Evolutionary conservation across 352 stramenopile species (phyloP).

Genomic region (Pythium dissotocum): DNA sequence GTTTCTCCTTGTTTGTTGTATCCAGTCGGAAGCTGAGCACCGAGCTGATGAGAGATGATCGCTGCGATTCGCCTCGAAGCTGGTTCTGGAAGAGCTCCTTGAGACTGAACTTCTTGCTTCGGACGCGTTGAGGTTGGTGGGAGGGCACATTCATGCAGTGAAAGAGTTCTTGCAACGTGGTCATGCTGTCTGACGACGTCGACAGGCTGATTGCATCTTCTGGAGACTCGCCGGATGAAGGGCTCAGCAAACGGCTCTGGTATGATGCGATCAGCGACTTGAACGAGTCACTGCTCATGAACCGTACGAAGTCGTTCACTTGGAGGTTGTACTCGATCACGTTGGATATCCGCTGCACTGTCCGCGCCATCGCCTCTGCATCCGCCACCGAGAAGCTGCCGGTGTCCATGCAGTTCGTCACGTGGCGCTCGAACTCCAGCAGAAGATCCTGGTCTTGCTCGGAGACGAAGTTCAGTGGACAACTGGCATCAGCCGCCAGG

Average conservation of each 20-base stretch:
- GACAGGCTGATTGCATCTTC: conserved; percentile 31
- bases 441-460: conserved; percentile 60
- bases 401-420: conserved; percentile 56
- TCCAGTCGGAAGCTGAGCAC: conserved; percentile 71
- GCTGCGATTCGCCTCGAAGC: conserved; percentile 57
- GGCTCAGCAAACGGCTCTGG: conserved; percentile 72
- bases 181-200: conserved; percentile 75
- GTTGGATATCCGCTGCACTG: conserved; percentile 49
- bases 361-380: conserved; percentile 57
- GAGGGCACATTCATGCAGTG: conserved; percentile 88
- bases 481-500: conserved; percentile 47
- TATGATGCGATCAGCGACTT: conserved; percentile 76
- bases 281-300: conserved; percentile 83
- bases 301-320: conserved; percentile 87
- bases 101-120: conserved; percentile 69
- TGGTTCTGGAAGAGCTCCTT: conserved; percentile 67
- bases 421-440: conserved; percentile 56
- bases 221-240: conserved; percentile 32
- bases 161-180: conserved; percentile 83
- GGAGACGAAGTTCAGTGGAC: conserved; percentile 67
- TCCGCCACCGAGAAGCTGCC: conserved; percentile 71
- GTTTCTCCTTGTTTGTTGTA: conserved; percentile 53
- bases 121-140: conserved; percentile 73
- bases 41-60: conserved; percentile 68
- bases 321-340: conserved; percentile 78